phyloP scores from a whole-genome alignment of 2,329 filamentous ascomycete species.

The Microthyrium microscopicum region DNA sequence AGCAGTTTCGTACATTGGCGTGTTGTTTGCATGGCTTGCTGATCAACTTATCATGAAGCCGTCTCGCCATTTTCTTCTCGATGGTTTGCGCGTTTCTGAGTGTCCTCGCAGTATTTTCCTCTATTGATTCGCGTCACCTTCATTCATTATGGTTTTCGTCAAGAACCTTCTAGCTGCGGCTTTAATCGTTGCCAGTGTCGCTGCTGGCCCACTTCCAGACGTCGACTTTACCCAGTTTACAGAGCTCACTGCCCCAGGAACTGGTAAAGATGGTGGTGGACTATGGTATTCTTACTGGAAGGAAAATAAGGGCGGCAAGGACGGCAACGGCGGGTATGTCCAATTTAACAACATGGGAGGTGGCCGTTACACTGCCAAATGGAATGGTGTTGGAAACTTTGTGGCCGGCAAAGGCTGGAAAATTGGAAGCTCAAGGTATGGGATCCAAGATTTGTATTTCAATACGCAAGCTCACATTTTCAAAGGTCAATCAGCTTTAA shows the following conservation, averaged over 20 bases:
- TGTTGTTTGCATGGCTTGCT: too few relatives aligned
- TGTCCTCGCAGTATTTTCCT: too few relatives aligned
- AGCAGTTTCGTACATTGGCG: too few relatives aligned
- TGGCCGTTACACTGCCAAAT: constrained; percentile 25
- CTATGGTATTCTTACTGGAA: constrained; percentile 36
- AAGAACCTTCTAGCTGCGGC: constrained; percentile 20
- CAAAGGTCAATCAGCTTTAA: constrained; percentile 33
- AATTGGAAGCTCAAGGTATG: constrained; percentile 33
- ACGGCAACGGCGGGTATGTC: constrained; percentile 22
- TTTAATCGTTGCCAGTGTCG: background rate
- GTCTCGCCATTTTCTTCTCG: too few relatives aligned
- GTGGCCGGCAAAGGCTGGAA: constrained; percentile 44
- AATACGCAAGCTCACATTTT: background rate
- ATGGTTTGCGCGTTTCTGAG: too few relatives aligned
- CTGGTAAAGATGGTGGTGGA: constrained; percentile 21
- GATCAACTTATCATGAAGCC: too few relatives aligned
- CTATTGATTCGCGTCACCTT: too few relatives aligned
- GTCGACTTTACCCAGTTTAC: background rate
- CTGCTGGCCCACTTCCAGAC: background rate
- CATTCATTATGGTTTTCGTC: constrained; percentile 9
- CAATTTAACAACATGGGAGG: background rate
- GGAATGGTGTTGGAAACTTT: constrained; percentile 34
- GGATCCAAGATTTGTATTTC: constrained; percentile 6
- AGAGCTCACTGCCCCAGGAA: constrained; percentile 7
- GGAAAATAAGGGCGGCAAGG: too few relatives aligned